These are phyloP conservation scores for Phoenix roebelenii DNA, from an alignment of 176 grass and related monocot species.

Conservation along the genomic window DNA sequence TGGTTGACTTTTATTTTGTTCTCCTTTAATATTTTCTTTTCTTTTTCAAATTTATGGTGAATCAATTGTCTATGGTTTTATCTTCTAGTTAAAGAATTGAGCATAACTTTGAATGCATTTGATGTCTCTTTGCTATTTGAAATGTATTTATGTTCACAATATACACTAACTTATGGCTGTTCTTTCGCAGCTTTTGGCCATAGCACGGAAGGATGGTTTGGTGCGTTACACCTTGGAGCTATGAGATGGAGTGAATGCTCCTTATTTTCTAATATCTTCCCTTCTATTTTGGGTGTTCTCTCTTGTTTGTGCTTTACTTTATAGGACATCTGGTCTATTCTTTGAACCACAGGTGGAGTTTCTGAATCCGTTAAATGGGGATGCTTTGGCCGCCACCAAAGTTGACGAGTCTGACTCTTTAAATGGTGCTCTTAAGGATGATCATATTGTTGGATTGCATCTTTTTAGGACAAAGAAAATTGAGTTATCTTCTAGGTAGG, in stretches of 20 bases:
- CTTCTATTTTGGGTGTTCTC: neutral
- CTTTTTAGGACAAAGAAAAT: slow-evolving; percentile 58
- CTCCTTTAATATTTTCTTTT: too few species aligned
- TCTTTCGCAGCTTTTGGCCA: slow-evolving; percentile 56
- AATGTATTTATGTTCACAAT: slow-evolving; percentile 2
- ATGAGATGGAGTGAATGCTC: neutral
- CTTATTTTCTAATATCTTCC: neutral
- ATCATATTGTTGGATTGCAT: slow-evolving; percentile 48
- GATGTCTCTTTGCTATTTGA: neutral
- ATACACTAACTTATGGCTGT: neutral
- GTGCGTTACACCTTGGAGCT: slow-evolving; percentile 26
- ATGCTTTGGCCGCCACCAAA: slow-evolving; percentile 47
- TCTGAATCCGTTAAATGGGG: slow-evolving; percentile 67
- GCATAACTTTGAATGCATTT: too few species aligned
- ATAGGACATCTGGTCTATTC: neutral
- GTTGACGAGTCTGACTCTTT: neutral
- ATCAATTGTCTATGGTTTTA: too few species aligned
- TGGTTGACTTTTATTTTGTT: too few species aligned
- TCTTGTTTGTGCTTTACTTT: too few species aligned
- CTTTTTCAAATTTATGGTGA: too few species aligned
- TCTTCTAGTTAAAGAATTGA: too few species aligned
- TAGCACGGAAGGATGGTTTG: slow-evolving; percentile 77
- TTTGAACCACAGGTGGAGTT: slow-evolving; percentile 63
- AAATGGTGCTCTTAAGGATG: slow-evolving; percentile 18
- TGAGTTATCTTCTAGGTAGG: slow-evolving; percentile 41